Base-by-base conservation (phyloP, 306 rosid genomes). In the Fagus crenata region DNA sequence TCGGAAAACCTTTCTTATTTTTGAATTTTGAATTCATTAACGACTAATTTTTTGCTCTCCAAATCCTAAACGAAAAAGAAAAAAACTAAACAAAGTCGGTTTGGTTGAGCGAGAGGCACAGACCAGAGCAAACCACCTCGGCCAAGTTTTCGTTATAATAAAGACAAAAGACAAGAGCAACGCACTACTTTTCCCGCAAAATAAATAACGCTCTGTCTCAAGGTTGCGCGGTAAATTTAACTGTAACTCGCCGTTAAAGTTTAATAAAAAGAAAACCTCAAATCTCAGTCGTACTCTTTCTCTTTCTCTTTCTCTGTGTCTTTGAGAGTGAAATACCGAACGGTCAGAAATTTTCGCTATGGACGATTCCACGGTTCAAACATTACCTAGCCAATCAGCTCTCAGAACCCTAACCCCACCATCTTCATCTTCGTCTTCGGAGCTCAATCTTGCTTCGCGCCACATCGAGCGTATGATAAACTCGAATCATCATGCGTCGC, bases 381-480 rank as follows among this genome's bases (percentile, higher is more conserved):
- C 84, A 11, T 69, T 32, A 5, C 71, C 17, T 83, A 56, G 9
- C 59, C 86, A 58, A 42, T 76, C 89, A 31, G 37, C 88, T 74
- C 14, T 72, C 6, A 75, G 78, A 80, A 49, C 67, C 75, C 82
- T 80, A 4, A 75, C 78, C 6, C 32, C 59, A 4, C 72, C 84
- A 7, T 51, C 78, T 32, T 74, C 86, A 0, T 77, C 86, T 0
- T 37, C 86, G 22, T 70, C 89, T 17, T 5, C 84, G 33, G 78
- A 79, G 73, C 90, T 78, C 51, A 87, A 83, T 81, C 75, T 71
- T 1, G 83, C 90, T 41, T 82, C 93, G 54, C 86, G 85, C 53
- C 93, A 93, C 69, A 89, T 96, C 17, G 84, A 89, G 71, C 96
- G 98, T 6, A 70, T 92, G 89, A 87, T 96, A 43, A 92, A 96